Conservation (phyloP, 2,329 filamentous ascomycete genomes). For the Endoconidiophora polonica region DNA sequence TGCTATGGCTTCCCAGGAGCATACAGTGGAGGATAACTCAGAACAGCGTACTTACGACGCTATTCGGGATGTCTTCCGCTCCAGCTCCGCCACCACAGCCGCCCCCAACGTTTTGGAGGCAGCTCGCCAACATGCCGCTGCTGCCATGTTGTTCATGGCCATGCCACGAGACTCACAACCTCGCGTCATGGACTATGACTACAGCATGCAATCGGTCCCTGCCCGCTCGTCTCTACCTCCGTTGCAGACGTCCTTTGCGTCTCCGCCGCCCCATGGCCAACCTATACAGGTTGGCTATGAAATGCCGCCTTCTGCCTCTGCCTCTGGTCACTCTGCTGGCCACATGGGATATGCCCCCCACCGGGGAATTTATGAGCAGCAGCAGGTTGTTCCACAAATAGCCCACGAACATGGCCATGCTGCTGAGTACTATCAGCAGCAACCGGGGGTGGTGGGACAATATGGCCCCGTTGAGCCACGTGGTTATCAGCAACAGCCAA, state of each 20-base stretch:
- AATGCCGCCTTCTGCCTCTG: not conserved
- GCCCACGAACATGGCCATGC: too few relatives aligned
- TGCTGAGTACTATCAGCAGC: constrained; percentile 7
- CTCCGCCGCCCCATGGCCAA: not conserved
- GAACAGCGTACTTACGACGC: constrained; percentile 17
- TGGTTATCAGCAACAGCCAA: constrained; percentile 5
- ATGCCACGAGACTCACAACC: constrained; percentile 1
- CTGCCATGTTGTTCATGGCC: constrained; percentile 10
- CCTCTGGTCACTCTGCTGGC: constrained; percentile 9
- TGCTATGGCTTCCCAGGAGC: constrained; percentile 8
- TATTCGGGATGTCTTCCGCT: constrained; percentile 25
- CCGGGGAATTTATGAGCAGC: constrained; percentile 2
- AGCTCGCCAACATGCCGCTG: constrained; percentile 7
- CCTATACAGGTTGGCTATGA: constrained; percentile 6
- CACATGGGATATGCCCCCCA: not conserved
- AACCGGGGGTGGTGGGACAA: not conserved
- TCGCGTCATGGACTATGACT: not conserved
- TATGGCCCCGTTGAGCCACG: not conserved
- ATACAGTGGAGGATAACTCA: constrained; percentile 6
- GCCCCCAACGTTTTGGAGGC: constrained; percentile 20
- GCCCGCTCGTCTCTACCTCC: not conserved
- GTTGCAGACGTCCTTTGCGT: constrained; percentile 1
- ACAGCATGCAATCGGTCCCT: not conserved
- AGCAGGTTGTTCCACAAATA: too few relatives aligned
- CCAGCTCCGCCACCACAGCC: constrained; percentile 1